Conservation (phyloP, 148 eudicot species). For the Diospyros lotus region DNA sequence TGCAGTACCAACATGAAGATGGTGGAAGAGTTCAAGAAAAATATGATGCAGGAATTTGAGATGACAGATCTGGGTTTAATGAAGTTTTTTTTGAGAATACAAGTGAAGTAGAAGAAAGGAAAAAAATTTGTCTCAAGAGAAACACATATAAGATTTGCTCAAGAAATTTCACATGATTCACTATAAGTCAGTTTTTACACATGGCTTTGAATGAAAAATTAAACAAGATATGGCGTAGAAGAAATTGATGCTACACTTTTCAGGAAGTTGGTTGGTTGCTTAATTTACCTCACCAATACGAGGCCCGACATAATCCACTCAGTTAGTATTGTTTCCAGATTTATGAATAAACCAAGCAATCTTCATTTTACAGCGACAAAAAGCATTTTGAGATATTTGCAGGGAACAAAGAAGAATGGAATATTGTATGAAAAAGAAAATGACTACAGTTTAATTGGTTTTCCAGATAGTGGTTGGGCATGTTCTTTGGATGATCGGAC, state of each 20-base stretch:
- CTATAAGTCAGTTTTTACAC: background rate
- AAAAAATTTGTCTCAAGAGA: background rate
- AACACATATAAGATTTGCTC: background rate
- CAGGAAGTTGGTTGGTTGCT: constrained; percentile 3
- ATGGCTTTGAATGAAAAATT: constrained; percentile 16
- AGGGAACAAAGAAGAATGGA: background rate
- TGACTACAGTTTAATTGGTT: background rate
- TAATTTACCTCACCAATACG: constrained; percentile 17
- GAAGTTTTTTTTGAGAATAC: background rate
- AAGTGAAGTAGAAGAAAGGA: background rate
- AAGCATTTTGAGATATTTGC: background rate
- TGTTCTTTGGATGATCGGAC: constrained; percentile 13
- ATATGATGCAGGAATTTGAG: no score
- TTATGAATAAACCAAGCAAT: constrained; percentile 15
- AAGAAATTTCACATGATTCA: background rate
- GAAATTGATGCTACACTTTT: background rate
- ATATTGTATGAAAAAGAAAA: background rate
- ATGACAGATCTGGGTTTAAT: no score
- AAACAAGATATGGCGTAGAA: background rate
- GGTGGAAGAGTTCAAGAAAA: no score
- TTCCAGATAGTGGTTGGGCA: background rate
- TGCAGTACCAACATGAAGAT: no score
- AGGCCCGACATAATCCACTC: constrained; percentile 9
- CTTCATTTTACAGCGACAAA: constrained; percentile 13
- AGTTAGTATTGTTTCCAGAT: constrained; percentile 10